Conservation (phyloP, 108 stramenopile species). For the Seminavis robusta region DNA sequence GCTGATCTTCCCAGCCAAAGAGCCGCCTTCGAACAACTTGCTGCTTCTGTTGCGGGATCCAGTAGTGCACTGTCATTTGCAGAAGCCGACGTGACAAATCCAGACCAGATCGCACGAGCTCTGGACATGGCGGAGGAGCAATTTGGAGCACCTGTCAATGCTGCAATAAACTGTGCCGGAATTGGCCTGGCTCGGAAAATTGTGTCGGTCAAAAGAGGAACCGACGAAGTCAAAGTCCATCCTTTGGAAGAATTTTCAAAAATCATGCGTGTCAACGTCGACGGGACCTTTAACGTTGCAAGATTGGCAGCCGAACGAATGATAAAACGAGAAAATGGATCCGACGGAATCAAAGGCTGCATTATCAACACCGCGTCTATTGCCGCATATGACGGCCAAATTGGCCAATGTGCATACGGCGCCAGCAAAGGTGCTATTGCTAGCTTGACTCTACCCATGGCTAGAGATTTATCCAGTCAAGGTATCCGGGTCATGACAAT, state of each 20-base stretch:
- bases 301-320: slow-evolving; percentile 87
- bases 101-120: slow-evolving; percentile 45
- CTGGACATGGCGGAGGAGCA: slow-evolving; percentile 54
- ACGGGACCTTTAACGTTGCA: slow-evolving; percentile 95
- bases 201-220: slow-evolving; percentile 50
- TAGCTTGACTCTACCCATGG: slow-evolving; percentile 86
- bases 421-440: slow-evolving; percentile 91
- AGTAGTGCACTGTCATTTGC: slow-evolving; percentile 2
- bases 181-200: slow-evolving; percentile 77
- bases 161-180: slow-evolving; percentile 93
- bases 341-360: slow-evolving; percentile 69
- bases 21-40: too few relatives aligned
- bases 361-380: slow-evolving; percentile 95
- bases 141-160: slow-evolving; percentile 78
- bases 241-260: slow-evolving; percentile 51
- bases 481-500: slow-evolving; percentile 91
- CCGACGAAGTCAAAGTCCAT: slow-evolving; percentile 49
- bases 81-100: slow-evolving; percentile 69
- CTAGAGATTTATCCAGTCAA: slow-evolving; percentile 80
- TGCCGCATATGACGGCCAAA: slow-evolving; percentile 94
- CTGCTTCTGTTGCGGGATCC: slow-evolving; percentile 30
- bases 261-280: slow-evolving; percentile 79
- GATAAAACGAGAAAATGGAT: slow-evolving; percentile 28
- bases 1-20: slow-evolving; percentile 63
- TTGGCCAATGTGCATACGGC: slow-evolving; percentile 91